Evolutionary conservation across 192 early-diverging fungal species (phyloP), one percentile per base, ranked within the genome.

Genomic region (Podochytrium sp.): DNA sequence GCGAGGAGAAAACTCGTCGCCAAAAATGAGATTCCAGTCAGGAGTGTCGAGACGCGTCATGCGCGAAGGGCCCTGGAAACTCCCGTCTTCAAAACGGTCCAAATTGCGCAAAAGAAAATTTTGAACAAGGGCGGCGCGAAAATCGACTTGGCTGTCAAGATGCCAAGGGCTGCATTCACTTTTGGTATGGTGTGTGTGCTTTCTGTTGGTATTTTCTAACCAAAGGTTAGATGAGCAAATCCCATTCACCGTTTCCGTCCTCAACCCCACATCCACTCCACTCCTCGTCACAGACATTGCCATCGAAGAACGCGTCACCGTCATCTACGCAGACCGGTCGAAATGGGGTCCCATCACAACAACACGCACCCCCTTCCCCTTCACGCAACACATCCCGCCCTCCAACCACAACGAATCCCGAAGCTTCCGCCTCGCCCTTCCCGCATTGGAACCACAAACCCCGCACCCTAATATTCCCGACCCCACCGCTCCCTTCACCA

Each of bases 181-280:
- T 75, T 75, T 75, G 74, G 73, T 74, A 40, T 35, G 51, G 34
- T 50, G 30, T 29, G 12, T 27, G 5, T 29, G 0, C n/a, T 39
- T 25, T 72, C 16, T 53, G 49, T 2, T 3, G 4, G 14, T 39
- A 32, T 35, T 39, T 33, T 23, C 18, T 40, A n/a, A n/a, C n/a
- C n/a, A n/a, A n/a, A n/a, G n/a, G n/a, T n/a, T n/a, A 74, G 61
- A 67, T 23, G 62, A 75, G 43, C 74, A 49, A 38, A 68, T 75
- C n/a, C 74, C 50, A 18, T 41, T 67, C 50, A 65, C 64, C 5
- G 29, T 65, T 29, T 27, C 38, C 41, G 58, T 75, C 52, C 29
- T 52, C 32, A 67, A 65, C 27, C 63, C 5, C 18, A 23, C 58
- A 37, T 25, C 64, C 38, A 61, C 43, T 3, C 40, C 25, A 23